Conservation (phyloP, 2,329 filamentous ascomycete species). For the Botryotinia narcissicola region DNA sequence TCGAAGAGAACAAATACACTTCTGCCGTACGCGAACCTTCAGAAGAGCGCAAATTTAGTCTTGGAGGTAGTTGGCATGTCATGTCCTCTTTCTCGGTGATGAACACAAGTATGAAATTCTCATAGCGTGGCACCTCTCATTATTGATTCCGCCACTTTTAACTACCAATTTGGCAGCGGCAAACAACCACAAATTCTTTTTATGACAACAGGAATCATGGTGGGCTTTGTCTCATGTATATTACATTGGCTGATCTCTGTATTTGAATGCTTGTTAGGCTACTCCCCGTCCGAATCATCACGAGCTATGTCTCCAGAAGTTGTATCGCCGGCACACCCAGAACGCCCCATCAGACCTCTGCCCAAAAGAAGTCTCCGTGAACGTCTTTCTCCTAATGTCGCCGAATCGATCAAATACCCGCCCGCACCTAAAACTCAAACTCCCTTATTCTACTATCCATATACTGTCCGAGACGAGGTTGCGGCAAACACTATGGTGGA, state of each 20-base stretch:
- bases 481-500: slow-evolving; percentile 36
- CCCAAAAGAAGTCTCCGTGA: slow-evolving; percentile 87
- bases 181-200: neutral
- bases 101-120: slow-evolving; percentile 23
- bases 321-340: slow-evolving; percentile 71
- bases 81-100: slow-evolving; percentile 20
- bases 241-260: slow-evolving; percentile 22
- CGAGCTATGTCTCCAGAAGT: slow-evolving; percentile 67
- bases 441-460: slow-evolving; percentile 73
- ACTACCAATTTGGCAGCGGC: slow-evolving; percentile 11
- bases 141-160: slow-evolving; percentile 6
- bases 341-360: slow-evolving; percentile 88
- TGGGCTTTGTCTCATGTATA: slow-evolving; percentile 21
- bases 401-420: slow-evolving; percentile 78
- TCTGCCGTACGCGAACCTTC: slow-evolving; percentile 9
- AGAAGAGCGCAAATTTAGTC: slow-evolving; percentile 15
- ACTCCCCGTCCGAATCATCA: slow-evolving; percentile 38
- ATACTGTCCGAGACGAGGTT: slow-evolving; percentile 40
- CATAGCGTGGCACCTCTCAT: slow-evolving; percentile 15
- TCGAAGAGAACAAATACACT: slow-evolving; percentile 6
- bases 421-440: slow-evolving; percentile 67
- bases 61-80: slow-evolving; percentile 17
- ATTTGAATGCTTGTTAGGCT: slow-evolving; percentile 30
- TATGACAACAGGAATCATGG: slow-evolving; percentile 12
- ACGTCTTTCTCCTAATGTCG: slow-evolving; percentile 80